Evolutionary conservation across 208 protist genomes (phyloP).

Genomic region (Herpetomonas samuelpessoai): DNA sequence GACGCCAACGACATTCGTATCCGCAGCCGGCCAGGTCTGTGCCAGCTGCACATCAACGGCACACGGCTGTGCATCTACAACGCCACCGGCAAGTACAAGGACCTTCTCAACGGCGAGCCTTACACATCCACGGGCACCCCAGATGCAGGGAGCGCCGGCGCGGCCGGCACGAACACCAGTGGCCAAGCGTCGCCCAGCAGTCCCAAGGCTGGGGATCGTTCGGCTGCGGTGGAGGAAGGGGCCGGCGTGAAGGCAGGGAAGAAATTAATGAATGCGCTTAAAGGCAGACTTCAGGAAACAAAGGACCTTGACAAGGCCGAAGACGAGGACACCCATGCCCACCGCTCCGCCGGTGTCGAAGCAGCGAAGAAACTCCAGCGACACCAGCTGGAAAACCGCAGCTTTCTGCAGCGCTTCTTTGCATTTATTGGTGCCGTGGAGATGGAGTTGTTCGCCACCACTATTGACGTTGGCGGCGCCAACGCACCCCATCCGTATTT

Average conservation of each 20-base stretch:
- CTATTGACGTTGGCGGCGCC: conserved; percentile 68
- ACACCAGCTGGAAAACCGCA: conserved; percentile 35
- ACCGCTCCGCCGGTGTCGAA: conserved; percentile 12
- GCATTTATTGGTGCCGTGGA: conserved; percentile 73
- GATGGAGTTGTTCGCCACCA: conserved; percentile 67
- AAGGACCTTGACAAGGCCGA: conserved; percentile 20
- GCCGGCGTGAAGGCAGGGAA: not conserved
- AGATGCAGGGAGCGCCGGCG: not conserved
- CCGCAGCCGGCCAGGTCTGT: conserved; percentile 44
- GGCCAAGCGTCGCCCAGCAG: not conserved
- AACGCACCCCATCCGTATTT: conserved; percentile 72
- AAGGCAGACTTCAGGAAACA: conserved; percentile 12
- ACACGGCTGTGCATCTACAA: conserved; percentile 79
- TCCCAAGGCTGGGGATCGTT: conserved; percentile 1
- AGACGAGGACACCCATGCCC: conserved; percentile 8
- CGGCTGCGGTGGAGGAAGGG: conserved; percentile 1
- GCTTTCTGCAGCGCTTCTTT: conserved; percentile 63
- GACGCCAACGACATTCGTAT: conserved; percentile 57
- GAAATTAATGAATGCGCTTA: conserved; percentile 15
- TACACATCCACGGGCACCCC: conserved; percentile 6
- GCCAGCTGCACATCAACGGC: conserved; percentile 83
- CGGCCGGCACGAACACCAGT: conserved; percentile 8
- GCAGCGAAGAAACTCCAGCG: conserved; percentile 44
- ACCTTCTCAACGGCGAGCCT: conserved; percentile 23
- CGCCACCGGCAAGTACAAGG: conserved; percentile 76